Evolutionary conservation across 768 basidiomycete genomes (phyloP), one percentile per base, ranked within the genome.

Genomic region (Pleurotus tuber-regium): DNA sequence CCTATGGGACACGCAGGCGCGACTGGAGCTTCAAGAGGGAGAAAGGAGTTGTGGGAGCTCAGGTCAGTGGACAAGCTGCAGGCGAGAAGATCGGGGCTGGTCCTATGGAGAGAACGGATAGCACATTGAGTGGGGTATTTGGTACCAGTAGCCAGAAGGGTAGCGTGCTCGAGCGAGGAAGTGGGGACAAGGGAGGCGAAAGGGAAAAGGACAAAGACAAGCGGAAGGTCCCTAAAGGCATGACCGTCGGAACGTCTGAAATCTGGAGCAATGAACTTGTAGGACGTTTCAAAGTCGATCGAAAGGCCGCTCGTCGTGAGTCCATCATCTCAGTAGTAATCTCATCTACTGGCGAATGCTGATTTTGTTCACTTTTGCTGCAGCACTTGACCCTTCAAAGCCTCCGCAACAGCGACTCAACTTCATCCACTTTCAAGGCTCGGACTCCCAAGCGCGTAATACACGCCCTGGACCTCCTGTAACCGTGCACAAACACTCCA

Each of bases 401-500:
- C 78, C 77, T 11, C 75, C 77, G 7, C 86, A 87, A 52, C 87
- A 89, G 56, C 83, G 89, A 18, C 70, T 91, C 19, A 80, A 81
- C 44, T 70, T 88, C 36, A 73, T 74, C 6, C 82, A 81, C 52
- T 71, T 82, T 49, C 70, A 74, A 21, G 82, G 79, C 55, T 75
- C 76, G 0, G 78, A 70, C 54, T 65, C 69, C n/a, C 65, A 64
- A 31, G 59, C 61, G 40, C 57, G 52, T 4, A 74, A 72, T 29
- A 67, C 64, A 4, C 68, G 66, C 26, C 75, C 74, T 28, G 85
- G 87, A 1, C 87, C 89, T 0, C 70, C 74, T 19, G 75, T 80
- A 28, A 83, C 86, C 49, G 81, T 92, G 26, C 91, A 92, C 66
- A 89, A 88, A 57, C 90, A 92, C 62, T 89, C 90, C 1, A 82